Evolutionary conservation across 345 rosid species (phyloP).

Genomic region (Sisymbrium irio): DNA sequence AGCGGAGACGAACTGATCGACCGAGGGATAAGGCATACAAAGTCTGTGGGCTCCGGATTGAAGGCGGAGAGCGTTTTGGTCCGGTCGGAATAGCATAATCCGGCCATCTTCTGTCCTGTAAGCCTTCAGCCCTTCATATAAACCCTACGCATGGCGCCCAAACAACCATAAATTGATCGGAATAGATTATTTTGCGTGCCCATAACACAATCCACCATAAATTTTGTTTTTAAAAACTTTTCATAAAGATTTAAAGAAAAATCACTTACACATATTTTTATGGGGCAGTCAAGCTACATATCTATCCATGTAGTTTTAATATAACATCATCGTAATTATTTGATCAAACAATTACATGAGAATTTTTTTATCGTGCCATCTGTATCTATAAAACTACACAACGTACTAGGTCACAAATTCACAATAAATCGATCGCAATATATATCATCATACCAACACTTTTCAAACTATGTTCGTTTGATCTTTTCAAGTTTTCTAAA

Average conservation of each 20-base stretch:
- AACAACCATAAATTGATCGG: background rate
- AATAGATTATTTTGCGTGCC: background rate
- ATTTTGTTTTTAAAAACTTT: background rate
- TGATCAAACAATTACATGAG: background rate
- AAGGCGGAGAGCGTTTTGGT: slow-evolving; percentile 48
- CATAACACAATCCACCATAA: background rate
- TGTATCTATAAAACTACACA: background rate
- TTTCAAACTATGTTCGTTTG: background rate
- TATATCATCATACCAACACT: background rate
- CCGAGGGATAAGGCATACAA: slow-evolving; percentile 51
- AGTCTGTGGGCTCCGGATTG: slow-evolving; percentile 49
- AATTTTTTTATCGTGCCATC: background rate
- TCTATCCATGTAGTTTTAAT: background rate
- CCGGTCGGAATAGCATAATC: slow-evolving; percentile 44
- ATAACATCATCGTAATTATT: background rate
- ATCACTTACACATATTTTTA: background rate
- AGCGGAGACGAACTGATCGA: slow-evolving; percentile 53
- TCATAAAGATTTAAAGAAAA: background rate
- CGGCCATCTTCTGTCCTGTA: slow-evolving; percentile 55
- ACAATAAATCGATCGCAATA: background rate
- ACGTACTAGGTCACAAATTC: background rate
- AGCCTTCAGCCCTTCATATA: slow-evolving; percentile 60
- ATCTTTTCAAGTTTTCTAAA: background rate
- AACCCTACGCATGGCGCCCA: slow-evolving; percentile 39
- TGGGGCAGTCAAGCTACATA: background rate